A percentile compares a stretch with the other conserved stretches of the same genome.
Evolutionary conservation across 169 alveolate species (phyloP).

Genomic region (Neospora caninum): DNA sequence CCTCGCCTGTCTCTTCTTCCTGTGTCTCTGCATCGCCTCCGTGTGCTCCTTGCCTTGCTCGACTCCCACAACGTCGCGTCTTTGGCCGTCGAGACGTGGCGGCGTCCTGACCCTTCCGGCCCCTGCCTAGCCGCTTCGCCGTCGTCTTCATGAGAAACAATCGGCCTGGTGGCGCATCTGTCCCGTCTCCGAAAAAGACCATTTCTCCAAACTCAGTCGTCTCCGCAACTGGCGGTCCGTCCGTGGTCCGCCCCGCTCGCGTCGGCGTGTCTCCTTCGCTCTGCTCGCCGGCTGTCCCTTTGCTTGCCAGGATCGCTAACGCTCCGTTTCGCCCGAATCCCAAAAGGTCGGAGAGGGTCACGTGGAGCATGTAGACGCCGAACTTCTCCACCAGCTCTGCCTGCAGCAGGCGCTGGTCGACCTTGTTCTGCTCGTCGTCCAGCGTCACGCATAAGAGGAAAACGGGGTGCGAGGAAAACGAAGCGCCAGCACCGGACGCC

Average conservation of each 20-base stretch:
- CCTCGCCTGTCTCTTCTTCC: no score
- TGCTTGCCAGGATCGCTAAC: not conserved
- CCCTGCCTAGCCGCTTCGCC: no score
- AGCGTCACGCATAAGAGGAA: slow-evolving; percentile 24
- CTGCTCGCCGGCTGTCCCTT: not conserved
- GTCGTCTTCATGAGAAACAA: not conserved
- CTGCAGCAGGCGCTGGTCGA: slow-evolving; percentile 51
- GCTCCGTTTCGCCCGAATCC: slow-evolving; percentile 15
- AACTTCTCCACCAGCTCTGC: not conserved
- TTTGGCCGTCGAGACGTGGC: no score
- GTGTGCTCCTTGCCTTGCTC: no score
- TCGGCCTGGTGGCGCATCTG: not conserved
- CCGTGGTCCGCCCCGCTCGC: not conserved
- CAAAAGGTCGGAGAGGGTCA: not conserved
- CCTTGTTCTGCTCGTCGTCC: slow-evolving; percentile 26
- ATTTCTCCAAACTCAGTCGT: not conserved
- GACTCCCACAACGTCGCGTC: no score
- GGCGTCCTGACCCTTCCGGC: no score
- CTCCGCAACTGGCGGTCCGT: not conserved
- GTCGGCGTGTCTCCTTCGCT: not conserved
- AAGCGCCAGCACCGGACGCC: not conserved
- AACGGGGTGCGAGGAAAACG: not conserved
- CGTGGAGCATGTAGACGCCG: slow-evolving; percentile 5
- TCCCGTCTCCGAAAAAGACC: not conserved
- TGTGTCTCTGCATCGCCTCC: no score